Evolutionary conservation across 257 asterid genomes (phyloP), one percentile per base, ranked within the genome.

Genomic region (Cinchona pubescens): DNA sequence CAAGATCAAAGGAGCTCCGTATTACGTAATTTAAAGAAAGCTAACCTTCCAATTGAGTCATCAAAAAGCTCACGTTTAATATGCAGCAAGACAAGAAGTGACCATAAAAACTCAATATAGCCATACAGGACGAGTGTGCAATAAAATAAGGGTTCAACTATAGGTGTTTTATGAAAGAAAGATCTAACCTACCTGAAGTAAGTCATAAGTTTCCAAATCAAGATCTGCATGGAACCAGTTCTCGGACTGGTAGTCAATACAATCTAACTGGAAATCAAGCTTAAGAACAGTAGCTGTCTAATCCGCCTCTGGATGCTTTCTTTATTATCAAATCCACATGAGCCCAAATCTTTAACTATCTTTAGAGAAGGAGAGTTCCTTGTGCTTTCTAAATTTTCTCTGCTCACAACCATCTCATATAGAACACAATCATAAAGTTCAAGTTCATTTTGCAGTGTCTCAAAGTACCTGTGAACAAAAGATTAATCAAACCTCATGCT

Each of bases 201-300:
- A 73, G 86, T 88, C 87, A 82, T 92, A 94, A 34, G 99, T 94
- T 83, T 94, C 99, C 63, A 90, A 87, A 84, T 92, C 98, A 35
- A 94, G 98, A 91, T 94, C 99, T 0, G 99, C 99, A 83, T 94
- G 99, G 73, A 85, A 88, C 98, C 98, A 94, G 79, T 92, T 94
- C 65, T 89, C 96, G 30, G 88, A 82, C 83, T 92, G 88, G 81
- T 94, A 94, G 72, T 94, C 97, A 21, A 94, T 92, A 82, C 97
- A 90, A 83, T 94, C 99, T 83, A 94, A 77, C 69, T 94, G 99
- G 81, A 92, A 92, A 84, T 92, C 98, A 53, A 94, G 96, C 78
- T 46, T 80, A 21, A 94, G 96, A 71, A 94, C 75, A 82, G 82
- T 90, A 62, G 98, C 98, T 93, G 92, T 89, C n/a, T n/a, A n/a